phyloP scores from a whole-genome alignment of 371 early-diverging fungal genomes.

The Furculomyces boomerangus region DNA sequence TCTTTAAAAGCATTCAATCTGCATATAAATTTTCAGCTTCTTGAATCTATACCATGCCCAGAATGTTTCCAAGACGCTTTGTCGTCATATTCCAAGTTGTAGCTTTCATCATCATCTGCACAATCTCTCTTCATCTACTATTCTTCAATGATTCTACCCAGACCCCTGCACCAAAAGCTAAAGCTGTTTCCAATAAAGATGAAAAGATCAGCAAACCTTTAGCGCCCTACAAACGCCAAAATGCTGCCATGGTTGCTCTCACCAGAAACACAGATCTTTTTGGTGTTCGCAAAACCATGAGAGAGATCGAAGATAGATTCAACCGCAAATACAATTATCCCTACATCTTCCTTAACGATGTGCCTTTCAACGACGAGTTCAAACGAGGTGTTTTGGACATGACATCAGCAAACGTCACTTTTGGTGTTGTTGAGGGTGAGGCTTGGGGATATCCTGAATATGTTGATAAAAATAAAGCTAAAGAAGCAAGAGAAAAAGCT shows the following conservation, averaged over 20 bases:
- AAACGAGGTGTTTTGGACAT: conserved; percentile 33
- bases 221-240: conserved; percentile 15
- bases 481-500: conserved; percentile 8
- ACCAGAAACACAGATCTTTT: conserved; percentile 57
- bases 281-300: conserved; percentile 42
- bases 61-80: background rate
- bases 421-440: conserved; percentile 45
- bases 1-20: too few relatives aligned
- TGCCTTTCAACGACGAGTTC: conserved; percentile 59
- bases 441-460: conserved; percentile 66
- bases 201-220: background rate
- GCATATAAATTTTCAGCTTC: too few relatives aligned
- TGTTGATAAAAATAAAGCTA: conserved; percentile 29
- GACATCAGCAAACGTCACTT: conserved; percentile 24
- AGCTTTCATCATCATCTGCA: background rate
- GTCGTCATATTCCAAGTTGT: background rate
- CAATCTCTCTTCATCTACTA: background rate
- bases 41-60: too few relatives aligned
- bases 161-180: background rate
- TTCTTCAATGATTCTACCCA: background rate
- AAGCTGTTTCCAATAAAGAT: background rate
- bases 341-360: conserved; percentile 76
- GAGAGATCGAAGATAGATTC: conserved; percentile 66
- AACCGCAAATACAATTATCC: conserved; percentile 74
- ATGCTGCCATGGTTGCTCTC: conserved; percentile 45